Evolutionary conservation across 352 stramenopile species (phyloP).

Genomic region (Globisporangium takayamanum): DNA sequence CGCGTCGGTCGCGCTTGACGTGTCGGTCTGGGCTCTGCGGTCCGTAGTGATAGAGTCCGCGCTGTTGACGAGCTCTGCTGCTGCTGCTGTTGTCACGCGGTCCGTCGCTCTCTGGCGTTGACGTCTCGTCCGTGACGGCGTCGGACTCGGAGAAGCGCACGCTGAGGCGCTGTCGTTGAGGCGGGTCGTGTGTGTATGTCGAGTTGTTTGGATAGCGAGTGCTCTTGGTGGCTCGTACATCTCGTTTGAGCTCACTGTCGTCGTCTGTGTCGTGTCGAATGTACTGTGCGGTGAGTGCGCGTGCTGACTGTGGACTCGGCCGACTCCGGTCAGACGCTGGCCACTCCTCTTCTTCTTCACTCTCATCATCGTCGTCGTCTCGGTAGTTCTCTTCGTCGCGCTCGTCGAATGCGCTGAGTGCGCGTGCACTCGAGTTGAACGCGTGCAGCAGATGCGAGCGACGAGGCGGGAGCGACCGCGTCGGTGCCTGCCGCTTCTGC

Average conservation of each 20-base stretch:
- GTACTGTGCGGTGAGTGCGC: not conserved
- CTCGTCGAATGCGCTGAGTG: not conserved
- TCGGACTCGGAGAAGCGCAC: conserved; percentile 13
- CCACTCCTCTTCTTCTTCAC: conserved; percentile 7
- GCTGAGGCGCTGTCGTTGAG: not conserved
- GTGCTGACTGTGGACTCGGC: not conserved
- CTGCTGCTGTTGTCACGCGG: conserved; percentile 8
- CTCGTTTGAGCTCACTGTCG: not conserved
- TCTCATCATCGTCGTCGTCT: not conserved
- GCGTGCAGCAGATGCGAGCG: not conserved
- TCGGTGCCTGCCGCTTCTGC: not conserved
- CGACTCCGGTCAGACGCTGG: not conserved
- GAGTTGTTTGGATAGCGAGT: not conserved
- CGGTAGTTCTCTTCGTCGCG: not conserved
- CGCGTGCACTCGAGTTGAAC: not conserved
- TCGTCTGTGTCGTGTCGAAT: conserved; percentile 2
- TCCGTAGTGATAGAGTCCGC: conserved; percentile 4
- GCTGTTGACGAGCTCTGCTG: not conserved
- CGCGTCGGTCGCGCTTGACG: not conserved
- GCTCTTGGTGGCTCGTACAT: not conserved
- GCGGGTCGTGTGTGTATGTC: not conserved
- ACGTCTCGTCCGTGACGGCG: conserved; percentile 21
- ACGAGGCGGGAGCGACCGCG: not conserved
- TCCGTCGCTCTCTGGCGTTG: conserved; percentile 19
- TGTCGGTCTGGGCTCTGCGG: not conserved